Percentiles rank a stretch among this genome's conserved stretches.
Conservation (phyloP, 352 stramenopile species). For the Pilasporangium apinafurcum region DNA sequence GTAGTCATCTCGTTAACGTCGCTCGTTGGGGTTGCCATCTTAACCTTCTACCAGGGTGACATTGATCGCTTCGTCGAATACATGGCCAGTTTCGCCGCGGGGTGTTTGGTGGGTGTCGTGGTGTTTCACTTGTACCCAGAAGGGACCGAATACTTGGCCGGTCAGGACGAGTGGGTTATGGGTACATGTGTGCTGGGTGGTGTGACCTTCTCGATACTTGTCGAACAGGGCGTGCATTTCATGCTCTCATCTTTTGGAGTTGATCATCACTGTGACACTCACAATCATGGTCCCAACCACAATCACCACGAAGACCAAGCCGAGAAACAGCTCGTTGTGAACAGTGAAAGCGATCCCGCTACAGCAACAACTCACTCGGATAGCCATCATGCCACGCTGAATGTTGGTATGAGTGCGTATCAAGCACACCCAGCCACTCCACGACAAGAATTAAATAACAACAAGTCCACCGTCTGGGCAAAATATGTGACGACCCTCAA, state of each 20-base stretch:
- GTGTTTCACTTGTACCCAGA: constrained; percentile 34
- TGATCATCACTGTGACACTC: constrained; percentile 2
- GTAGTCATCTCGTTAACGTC: constrained; percentile 17
- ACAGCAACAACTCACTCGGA: too few relatives aligned
- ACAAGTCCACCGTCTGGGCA: not conserved
- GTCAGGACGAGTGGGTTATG: constrained; percentile 22
- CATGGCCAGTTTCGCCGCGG: constrained; percentile 19
- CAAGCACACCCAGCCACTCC: constrained; percentile 1
- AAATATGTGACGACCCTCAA: constrained; percentile 7
- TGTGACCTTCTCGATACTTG: constrained; percentile 20
- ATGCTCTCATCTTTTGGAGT: constrained; percentile 16
- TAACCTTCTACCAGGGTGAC: constrained; percentile 11
- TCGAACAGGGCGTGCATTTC: constrained; percentile 20
- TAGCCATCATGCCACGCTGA: not conserved
- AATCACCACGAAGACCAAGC: constrained; percentile 1
- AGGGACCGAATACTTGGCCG: constrained; percentile 17
- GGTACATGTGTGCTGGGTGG: constrained; percentile 19
- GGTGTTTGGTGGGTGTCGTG: constrained; percentile 29
- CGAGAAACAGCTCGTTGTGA: constrained; percentile 1
- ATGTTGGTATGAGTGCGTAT: not conserved
- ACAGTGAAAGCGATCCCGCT: too few relatives aligned
- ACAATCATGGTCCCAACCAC: constrained; percentile 1
- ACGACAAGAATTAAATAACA: not conserved
- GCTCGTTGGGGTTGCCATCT: constrained; percentile 14
- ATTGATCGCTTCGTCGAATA: constrained; percentile 18